Evolutionary conservation across 768 basidiomycete species (phyloP).

Genomic region (Lactifluus volemus): DNA sequence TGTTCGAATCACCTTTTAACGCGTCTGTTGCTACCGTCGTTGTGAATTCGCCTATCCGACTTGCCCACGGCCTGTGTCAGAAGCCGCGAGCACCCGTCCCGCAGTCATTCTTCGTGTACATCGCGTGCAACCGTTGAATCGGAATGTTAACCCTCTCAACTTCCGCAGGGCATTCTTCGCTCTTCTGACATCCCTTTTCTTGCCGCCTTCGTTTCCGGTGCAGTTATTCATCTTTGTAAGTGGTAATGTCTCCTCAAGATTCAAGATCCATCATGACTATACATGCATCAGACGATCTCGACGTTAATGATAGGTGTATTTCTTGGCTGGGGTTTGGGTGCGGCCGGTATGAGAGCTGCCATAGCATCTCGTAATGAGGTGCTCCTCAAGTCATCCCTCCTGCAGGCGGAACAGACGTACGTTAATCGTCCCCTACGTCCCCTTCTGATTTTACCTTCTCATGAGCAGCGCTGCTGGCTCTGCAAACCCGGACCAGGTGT

Average conservation of each 20-base stretch:
- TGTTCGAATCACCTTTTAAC: not conserved
- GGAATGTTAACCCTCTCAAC: not conserved
- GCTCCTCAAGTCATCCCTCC: slow-evolving; percentile 24
- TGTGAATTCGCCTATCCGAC: not conserved
- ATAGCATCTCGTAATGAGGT: slow-evolving; percentile 31
- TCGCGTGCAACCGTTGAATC: not conserved
- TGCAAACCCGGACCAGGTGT: slow-evolving; percentile 32
- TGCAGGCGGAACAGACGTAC: slow-evolving; percentile 29
- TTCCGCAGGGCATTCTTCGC: slow-evolving; percentile 37
- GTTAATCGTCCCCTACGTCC: not conserved
- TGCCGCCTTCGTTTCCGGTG: slow-evolving; percentile 41
- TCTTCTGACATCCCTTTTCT: slow-evolving; percentile 32
- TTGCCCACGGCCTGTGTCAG: too few species aligned
- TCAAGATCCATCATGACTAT: not conserved
- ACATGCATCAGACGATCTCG: slow-evolving; percentile 27
- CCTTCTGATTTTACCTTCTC: not conserved
- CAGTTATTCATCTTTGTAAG: slow-evolving; percentile 41
- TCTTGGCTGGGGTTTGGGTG: slow-evolving; percentile 47
- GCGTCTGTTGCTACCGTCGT: not conserved
- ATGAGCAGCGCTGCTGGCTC: slow-evolving; percentile 26
- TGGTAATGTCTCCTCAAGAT: not conserved
- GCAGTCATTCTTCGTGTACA: not conserved
- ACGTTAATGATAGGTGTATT: slow-evolving; percentile 40
- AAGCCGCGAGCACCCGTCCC: not conserved
- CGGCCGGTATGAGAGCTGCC: slow-evolving; percentile 44